phyloP scores from a whole-genome alignment of 495 filamentous ascomycete genomes.

The Xylaria nigripes region DNA sequence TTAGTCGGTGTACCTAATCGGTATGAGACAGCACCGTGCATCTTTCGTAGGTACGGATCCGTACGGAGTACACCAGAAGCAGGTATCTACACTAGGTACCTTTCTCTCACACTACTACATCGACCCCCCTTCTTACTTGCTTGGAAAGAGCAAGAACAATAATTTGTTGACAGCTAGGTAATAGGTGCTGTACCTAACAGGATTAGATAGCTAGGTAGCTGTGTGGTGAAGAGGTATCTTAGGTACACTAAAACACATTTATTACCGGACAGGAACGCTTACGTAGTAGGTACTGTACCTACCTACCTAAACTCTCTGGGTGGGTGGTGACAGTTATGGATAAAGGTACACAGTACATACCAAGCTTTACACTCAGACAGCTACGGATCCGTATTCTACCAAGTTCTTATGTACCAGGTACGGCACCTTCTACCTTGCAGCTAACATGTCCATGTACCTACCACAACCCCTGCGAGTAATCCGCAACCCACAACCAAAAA shows the following conservation, averaged over 20 bases:
- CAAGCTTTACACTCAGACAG: neutral
- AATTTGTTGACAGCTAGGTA: neutral
- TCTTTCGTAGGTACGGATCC: no score
- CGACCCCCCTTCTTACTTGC: no score
- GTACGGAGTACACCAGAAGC: no score
- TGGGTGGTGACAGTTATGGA: no score
- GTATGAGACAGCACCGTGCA: no score
- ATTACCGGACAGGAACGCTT: no score
- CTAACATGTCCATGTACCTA: slow-evolving; percentile 8
- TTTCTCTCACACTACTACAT: no score
- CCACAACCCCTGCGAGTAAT: slow-evolving; percentile 8
- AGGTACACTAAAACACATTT: neutral
- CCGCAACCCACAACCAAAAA: slow-evolving; percentile 6
- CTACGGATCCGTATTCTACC: neutral
- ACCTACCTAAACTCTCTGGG: no score
- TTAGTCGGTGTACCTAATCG: no score
- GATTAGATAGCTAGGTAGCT: neutral
- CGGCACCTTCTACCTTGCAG: neutral
- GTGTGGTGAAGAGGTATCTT: slow-evolving; percentile 1
- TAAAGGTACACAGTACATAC: neutral
- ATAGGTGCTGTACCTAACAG: neutral
- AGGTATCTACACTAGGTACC: no score
- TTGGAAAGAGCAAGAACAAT: no score
- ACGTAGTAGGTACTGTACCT: no score
- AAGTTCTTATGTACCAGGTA: neutral